These are phyloP conservation scores for Pseudozyma tsukubaensis DNA, from an alignment of 1,284 basidiomycete species.

Conservation along the genomic window DNA sequence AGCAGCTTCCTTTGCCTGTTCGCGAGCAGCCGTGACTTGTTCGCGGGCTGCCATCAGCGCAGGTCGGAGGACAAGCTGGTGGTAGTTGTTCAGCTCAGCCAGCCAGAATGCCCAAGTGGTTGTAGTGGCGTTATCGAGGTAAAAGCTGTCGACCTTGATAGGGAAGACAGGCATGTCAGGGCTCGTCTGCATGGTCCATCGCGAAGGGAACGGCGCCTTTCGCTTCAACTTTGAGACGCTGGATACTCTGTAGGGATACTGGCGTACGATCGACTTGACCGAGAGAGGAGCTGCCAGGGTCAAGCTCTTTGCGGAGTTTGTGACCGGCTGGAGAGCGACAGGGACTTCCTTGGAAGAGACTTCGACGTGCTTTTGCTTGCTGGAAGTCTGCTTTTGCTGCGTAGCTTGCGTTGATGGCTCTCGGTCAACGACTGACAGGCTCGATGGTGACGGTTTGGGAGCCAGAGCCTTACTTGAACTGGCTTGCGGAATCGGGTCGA, in stretches of 20 bases:
- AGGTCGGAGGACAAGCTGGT: slow-evolving; percentile 14
- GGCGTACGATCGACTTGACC: background rate
- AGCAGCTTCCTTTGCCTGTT: slow-evolving; percentile 28
- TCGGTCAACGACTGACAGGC: background rate
- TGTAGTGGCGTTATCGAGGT: slow-evolving; percentile 36
- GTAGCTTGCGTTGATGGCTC: background rate
- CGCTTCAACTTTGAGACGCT: background rate
- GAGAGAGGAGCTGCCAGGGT: background rate
- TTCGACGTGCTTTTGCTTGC: background rate
- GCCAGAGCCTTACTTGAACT: slow-evolving; percentile 6
- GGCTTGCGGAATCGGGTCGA: background rate
- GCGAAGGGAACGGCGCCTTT: background rate
- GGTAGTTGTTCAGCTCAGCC: slow-evolving; percentile 22
- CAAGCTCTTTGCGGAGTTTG: slow-evolving; percentile 6
- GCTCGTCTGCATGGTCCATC: slow-evolving; percentile 2
- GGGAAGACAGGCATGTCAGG: slow-evolving; percentile 17
- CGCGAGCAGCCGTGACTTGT: slow-evolving; percentile 8
- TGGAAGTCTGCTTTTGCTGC: background rate
- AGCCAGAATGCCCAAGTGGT: slow-evolving; percentile 41
- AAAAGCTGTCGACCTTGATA: slow-evolving; percentile 1
- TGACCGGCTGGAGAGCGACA: slow-evolving; percentile 15
- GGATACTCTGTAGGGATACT: background rate
- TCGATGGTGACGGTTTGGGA: slow-evolving; percentile 16
- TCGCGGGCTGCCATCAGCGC: slow-evolving; percentile 13
- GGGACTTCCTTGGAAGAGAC: background rate